Conservation (phyloP, 257 asterid genomes). For the Primulina huaijiensis region DNA sequence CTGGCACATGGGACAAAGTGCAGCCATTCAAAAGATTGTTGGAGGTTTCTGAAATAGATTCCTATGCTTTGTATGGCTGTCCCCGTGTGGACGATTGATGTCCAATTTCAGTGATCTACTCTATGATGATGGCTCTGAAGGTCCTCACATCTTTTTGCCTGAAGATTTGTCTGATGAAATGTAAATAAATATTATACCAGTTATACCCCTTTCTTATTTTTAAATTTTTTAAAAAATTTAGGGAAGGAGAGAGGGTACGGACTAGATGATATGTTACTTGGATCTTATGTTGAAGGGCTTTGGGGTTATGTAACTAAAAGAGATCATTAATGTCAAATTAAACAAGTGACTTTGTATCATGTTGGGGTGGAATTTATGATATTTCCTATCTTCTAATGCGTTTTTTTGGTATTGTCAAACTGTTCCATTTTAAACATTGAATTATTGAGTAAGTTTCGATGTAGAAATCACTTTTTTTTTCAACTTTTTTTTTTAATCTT, state of each 20-base stretch:
- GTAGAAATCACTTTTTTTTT: constrained; percentile 4
- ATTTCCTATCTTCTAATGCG: not conserved
- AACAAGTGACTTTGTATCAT: not conserved
- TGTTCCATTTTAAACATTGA: not conserved
- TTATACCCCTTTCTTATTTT: not conserved
- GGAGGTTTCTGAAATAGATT: constrained; percentile 9
- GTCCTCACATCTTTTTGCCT: constrained; percentile 5
- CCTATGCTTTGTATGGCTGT: not conserved
- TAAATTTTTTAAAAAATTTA: not conserved
- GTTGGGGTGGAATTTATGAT: not conserved
- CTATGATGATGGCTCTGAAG: constrained; percentile 8
- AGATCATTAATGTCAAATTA: too few relatives aligned
- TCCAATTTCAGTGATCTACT: constrained; percentile 5
- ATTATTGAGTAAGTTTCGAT: not conserved
- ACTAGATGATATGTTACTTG: not conserved
- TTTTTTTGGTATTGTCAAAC: not conserved
- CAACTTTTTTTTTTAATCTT: not conserved
- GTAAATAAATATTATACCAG: not conserved
- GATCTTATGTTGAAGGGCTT: not conserved
- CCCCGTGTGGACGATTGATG: not conserved
- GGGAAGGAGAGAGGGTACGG: not conserved
- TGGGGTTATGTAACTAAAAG: not conserved
- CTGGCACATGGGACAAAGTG: not conserved
- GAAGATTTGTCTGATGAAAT: not conserved
- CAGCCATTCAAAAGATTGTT: constrained; percentile 14